Evolutionary conservation across 352 stramenopile genomes (phyloP).

Genomic region (Globisporangium ultimum): DNA sequence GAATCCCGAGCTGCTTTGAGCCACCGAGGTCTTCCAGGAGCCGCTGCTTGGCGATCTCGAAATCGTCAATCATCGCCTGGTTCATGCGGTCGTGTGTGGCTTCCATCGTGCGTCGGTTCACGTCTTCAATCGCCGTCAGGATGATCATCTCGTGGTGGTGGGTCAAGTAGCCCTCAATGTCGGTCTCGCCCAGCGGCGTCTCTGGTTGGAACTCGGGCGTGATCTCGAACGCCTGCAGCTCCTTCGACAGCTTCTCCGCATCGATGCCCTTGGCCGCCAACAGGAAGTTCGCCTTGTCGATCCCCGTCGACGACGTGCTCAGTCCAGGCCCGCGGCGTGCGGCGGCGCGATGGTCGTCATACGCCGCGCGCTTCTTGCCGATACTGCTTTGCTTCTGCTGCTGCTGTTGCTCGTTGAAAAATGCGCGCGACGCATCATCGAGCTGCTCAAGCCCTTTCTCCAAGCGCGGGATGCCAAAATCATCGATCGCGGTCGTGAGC

Average conservation of each 20-base stretch:
- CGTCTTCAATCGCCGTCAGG: slow-evolving; percentile 87
- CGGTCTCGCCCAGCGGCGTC: slow-evolving; percentile 78
- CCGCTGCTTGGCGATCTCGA: slow-evolving; percentile 71
- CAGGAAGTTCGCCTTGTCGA: slow-evolving; percentile 83
- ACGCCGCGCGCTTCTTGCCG: slow-evolving; percentile 49
- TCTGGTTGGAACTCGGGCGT: slow-evolving; percentile 72
- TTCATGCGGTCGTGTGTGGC: slow-evolving; percentile 83
- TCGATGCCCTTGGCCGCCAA: slow-evolving; percentile 83
- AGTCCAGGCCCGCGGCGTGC: slow-evolving; percentile 17
- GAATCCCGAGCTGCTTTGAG: slow-evolving; percentile 60
- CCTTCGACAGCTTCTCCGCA: slow-evolving; percentile 82
- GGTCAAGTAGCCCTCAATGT: slow-evolving; percentile 85
- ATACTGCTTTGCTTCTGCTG: slow-evolving; percentile 10
- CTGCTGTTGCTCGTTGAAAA: slow-evolving; percentile 40
- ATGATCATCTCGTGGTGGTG: slow-evolving; percentile 92
- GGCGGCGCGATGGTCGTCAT: slow-evolving; percentile 8
- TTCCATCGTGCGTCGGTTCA: slow-evolving; percentile 74
- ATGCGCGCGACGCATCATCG: slow-evolving; percentile 57
- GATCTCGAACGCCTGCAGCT: slow-evolving; percentile 78
- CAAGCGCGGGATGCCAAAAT: slow-evolving; percentile 69
- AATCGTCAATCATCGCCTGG: slow-evolving; percentile 85
- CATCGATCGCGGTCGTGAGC: slow-evolving; percentile 74
- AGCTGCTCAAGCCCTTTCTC: slow-evolving; percentile 83
- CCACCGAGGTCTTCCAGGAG: slow-evolving; percentile 70
- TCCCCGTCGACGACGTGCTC: slow-evolving; percentile 16